Percentiles rank a stretch among this genome's conserved stretches.
phyloP scores from a whole-genome alignment of 2,329 filamentous ascomycete genomes.

The Ophiocordyceps sinensis region DNA sequence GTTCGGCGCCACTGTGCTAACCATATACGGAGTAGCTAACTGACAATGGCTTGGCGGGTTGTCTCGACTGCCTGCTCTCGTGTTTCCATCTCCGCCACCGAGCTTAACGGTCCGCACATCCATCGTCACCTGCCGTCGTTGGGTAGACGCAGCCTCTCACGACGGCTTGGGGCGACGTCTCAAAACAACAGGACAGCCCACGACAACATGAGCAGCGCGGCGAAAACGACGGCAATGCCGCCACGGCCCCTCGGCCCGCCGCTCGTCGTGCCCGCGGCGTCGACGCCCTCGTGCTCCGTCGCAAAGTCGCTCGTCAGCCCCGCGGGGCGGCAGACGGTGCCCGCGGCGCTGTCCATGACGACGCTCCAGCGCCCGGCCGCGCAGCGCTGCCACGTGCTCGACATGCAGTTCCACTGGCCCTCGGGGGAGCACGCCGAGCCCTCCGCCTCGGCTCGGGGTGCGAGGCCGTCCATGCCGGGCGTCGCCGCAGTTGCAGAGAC shows the following conservation, averaged over 20 bases:
- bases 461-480: background rate
- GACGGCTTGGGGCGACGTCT: no score
- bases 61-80: no score
- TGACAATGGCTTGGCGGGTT: no score
- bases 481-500: no score
- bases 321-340: conserved; percentile 29
- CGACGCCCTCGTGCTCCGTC: conserved; percentile 12
- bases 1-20: no score
- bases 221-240: background rate
- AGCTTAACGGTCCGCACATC: no score
- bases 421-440: conserved; percentile 28
- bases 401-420: conserved; percentile 42
- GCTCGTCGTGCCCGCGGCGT: background rate
- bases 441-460: conserved; percentile 12
- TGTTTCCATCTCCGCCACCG: no score
- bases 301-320: conserved; percentile 26
- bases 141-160: no score
- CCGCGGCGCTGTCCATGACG: conserved; percentile 26
- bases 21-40: no score
- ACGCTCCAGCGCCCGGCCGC: conserved; percentile 30
- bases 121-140: no score
- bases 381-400: conserved; percentile 33
- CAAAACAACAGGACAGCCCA: no score
- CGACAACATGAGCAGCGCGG: no score
- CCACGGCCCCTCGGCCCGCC: background rate